Evolutionary conservation across 352 stramenopile species (phyloP), one percentile per base, ranked within the genome.

Genomic region (Phytophthora vignae): DNA sequence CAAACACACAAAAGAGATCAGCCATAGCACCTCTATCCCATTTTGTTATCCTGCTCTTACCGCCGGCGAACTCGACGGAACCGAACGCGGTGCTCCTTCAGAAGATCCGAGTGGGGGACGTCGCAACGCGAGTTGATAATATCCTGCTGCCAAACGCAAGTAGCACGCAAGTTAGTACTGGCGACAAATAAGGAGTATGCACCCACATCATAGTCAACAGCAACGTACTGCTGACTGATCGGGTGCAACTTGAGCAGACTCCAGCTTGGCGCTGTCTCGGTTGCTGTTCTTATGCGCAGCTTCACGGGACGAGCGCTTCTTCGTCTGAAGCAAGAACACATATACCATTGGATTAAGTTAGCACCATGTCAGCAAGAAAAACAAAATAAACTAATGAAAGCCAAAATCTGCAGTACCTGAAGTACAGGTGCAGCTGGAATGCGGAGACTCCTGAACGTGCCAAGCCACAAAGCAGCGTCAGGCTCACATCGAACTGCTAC

Each of bases 61-160:
- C 83, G 79, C 73, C 79, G 72, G 46, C 84, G 84, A 33, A 85
- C 80, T 55, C 75, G 74, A 46, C 84, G 84, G 54, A 90, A 92
- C 7, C 79, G 86, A 48, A 73, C 77, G 19, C 86, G 81, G 67
- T 93, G 86, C 69, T 93, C 84, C 56, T 87, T 84, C 29, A 93
- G 74, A 31, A 93, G 69, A 22, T 91, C 76, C 27, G 78, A 86
- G 38, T 86, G 84, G 11, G 81, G 76, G 40, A 84, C 36, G 55
- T 93, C 79, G 58, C 79, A 86, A 8, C 84, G 79, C 8, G 86
- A 90, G 68, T 93, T 93, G 48, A 93, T 75, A 12, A 93, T 90
- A 11, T 83, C 66, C 81, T 93, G 71, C 40, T 55, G 42, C n/a
- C 27, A 62, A 14, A 68, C 57, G 17, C 42, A 14, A 68, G 22